Conservation (phyloP, 2,329 filamentous ascomycete genomes). For the Trichoderma oligosporum region DNA sequence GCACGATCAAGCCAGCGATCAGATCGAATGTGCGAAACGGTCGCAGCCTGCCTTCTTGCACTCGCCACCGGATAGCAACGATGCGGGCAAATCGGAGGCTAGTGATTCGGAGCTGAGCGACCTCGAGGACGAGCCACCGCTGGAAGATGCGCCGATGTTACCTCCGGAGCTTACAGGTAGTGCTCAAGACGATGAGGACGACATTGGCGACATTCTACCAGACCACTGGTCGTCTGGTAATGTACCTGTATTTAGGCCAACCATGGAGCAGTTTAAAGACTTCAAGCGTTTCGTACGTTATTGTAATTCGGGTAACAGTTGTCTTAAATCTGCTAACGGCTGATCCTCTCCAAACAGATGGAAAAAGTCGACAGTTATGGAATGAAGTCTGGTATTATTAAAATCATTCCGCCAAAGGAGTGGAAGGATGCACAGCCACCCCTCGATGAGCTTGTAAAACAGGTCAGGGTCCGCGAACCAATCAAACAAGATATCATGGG, state of each 20-base stretch:
- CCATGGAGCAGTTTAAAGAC: constrained; percentile 89
- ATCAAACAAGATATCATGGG: constrained; percentile 99
- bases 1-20: constrained; percentile 28
- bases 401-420: constrained; percentile 88
- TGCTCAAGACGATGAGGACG: constrained; percentile 50
- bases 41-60: constrained; percentile 47
- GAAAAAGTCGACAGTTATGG: constrained; percentile 87
- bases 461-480: constrained; percentile 89
- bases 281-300: constrained; percentile 80
- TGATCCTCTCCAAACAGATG: constrained; percentile 45
- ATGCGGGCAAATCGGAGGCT: constrained; percentile 54
- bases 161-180: constrained; percentile 19
- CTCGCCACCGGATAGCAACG: constrained; percentile 63
- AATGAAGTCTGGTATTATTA: constrained; percentile 96
- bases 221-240: constrained; percentile 90
- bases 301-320: neutral
- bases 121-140: constrained; percentile 52
- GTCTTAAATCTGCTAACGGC: constrained; percentile 27
- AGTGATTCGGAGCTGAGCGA: constrained; percentile 66
- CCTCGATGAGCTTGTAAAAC: constrained; percentile 82
- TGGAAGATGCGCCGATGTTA: constrained; percentile 32
- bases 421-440: constrained; percentile 80
- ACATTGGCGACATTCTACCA: constrained; percentile 75
- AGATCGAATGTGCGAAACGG: constrained; percentile 36
- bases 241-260: constrained; percentile 92